A percentile compares a stretch with the other conserved stretches of the same genome.
Evolutionary conservation across 371 early-diverging fungal genomes (phyloP).

Genomic region (Apophysomyces elegans): DNA sequence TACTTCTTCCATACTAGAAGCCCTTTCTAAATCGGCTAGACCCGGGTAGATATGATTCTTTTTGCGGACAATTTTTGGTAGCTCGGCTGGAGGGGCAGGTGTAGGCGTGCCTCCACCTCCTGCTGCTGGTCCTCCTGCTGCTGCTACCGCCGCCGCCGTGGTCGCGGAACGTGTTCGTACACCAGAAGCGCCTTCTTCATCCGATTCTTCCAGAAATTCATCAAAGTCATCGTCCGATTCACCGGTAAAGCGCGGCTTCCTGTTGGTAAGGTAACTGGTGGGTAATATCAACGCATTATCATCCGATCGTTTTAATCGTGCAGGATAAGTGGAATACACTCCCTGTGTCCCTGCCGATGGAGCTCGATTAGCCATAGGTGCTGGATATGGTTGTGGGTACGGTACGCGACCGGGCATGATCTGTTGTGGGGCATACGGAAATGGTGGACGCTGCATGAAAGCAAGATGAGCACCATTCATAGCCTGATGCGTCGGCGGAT

Average conservation of each 20-base stretch:
- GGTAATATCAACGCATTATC: slow-evolving; percentile 52
- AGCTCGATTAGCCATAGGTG: slow-evolving; percentile 13
- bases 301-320: slow-evolving; percentile 49
- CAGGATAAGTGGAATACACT: slow-evolving; percentile 46
- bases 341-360: slow-evolving; percentile 37
- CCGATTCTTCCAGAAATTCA: slow-evolving; percentile 37
- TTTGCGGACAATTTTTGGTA: slow-evolving; percentile 36
- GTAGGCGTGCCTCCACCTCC: slow-evolving; percentile 1
- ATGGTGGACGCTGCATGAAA: slow-evolving; percentile 12
- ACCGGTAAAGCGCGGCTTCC: slow-evolving; percentile 35
- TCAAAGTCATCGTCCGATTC: slow-evolving; percentile 43
- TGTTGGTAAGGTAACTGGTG: slow-evolving; percentile 36
- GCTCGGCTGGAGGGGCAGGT: slow-evolving; percentile 15
- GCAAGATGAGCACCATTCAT: slow-evolving; percentile 10
- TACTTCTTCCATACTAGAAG: slow-evolving; percentile 63
- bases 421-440: slow-evolving; percentile 9
- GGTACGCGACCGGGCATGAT: slow-evolving; percentile 5
- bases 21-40: slow-evolving; percentile 45
- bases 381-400: slow-evolving; percentile 18
- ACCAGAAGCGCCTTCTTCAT: slow-evolving; percentile 35
- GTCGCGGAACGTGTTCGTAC: slow-evolving; percentile 19
- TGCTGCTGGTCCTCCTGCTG: not conserved
- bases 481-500: not conserved
- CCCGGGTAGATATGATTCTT: slow-evolving; percentile 35
- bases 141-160: slow-evolving; percentile 12